phyloP scores from a whole-genome alignment of 164 flowering plant species.

The Annona squamosa region DNA sequence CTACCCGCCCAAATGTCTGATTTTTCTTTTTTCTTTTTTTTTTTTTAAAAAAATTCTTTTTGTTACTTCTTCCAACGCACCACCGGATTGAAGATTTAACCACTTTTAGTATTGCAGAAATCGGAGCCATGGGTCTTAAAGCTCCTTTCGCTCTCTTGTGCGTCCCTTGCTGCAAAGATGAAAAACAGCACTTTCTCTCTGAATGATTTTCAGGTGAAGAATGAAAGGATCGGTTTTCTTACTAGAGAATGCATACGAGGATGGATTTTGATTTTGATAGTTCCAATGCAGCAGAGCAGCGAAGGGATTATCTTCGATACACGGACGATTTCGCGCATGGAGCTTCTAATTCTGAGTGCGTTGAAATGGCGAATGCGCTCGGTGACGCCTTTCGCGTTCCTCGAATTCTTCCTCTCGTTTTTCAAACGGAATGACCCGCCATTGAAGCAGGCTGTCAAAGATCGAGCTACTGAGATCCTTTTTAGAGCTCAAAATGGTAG shows the following conservation, averaged over 20 bases:
- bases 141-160: constrained; percentile 44
- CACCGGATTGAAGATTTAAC: constrained; percentile 4
- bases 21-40: no score
- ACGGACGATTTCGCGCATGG: constrained; percentile 45
- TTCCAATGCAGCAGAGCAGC: constrained; percentile 24
- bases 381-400: constrained; percentile 59
- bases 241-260: neutral
- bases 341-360: constrained; percentile 47
- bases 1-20: no score
- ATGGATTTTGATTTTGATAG: neutral
- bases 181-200: constrained; percentile 28
- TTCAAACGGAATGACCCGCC: constrained; percentile 38
- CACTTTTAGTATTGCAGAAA: constrained; percentile 29
- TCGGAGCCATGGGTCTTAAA: constrained; percentile 48
- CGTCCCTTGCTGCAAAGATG: constrained; percentile 65
- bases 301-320: constrained; percentile 47
- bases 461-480: constrained; percentile 44
- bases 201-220: constrained; percentile 43
- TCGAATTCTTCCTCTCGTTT: constrained; percentile 42
- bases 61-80: neutral
- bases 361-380: constrained; percentile 78
- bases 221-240: neutral
- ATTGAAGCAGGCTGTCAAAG: constrained; percentile 29
- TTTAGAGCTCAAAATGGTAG: constrained; percentile 49
- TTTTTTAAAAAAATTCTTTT: neutral